These are phyloP conservation scores for Fusarium dimerum DNA, from an alignment of 2,329 filamentous ascomycete species.

Conservation along the genomic window DNA sequence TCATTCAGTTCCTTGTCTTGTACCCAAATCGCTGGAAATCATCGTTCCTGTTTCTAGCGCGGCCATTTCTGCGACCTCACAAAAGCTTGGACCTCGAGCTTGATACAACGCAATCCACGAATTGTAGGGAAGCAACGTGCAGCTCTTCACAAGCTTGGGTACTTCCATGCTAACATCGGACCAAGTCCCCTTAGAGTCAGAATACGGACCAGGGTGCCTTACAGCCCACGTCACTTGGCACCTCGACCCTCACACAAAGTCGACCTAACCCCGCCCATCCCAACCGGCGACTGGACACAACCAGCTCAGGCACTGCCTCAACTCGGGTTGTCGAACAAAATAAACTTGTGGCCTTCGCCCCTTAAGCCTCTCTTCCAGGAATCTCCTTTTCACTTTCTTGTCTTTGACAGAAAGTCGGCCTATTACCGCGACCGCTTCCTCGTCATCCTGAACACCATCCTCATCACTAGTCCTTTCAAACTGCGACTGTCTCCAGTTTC, in stretches of 20 bases:
- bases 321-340: slow-evolving; percentile 1
- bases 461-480: neutral
- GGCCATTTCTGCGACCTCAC: slow-evolving; percentile 34
- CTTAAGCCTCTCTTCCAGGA: neutral
- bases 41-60: slow-evolving; percentile 23
- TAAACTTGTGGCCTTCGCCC: slow-evolving; percentile 1
- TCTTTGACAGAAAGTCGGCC: neutral
- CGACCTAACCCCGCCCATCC: slow-evolving; percentile 25
- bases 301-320: neutral
- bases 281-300: slow-evolving; percentile 9
- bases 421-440: neutral
- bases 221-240: slow-evolving; percentile 14
- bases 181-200: neutral
- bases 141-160: too few relatives aligned
- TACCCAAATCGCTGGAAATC: slow-evolving; percentile 2
- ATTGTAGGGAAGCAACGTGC: neutral
- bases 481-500: too few relatives aligned
- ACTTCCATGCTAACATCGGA: too few relatives aligned
- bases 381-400: neutral
- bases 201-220: slow-evolving; percentile 7
- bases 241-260: slow-evolving; percentile 11
- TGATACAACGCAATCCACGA: neutral
- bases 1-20: neutral
- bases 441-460: neutral
- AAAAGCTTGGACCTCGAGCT: slow-evolving; percentile 8